Evolutionary conservation across 441 rosid species (phyloP).

Genomic region (Corymbia citriodora): DNA sequence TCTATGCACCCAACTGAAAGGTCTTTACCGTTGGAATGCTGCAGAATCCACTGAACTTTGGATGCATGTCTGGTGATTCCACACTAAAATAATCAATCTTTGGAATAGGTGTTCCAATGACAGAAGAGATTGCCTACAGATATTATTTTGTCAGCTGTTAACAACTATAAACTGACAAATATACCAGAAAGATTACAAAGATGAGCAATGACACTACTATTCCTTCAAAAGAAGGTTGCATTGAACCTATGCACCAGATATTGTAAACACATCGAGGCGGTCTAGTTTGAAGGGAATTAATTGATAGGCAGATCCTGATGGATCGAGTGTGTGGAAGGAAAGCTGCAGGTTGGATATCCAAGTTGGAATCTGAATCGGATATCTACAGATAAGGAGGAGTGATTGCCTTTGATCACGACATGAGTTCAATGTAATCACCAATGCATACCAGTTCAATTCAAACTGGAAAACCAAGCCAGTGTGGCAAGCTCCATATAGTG

Average conservation of each 20-base stretch:
- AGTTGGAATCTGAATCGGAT: no score
- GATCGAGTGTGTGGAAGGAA: neutral
- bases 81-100: no score
- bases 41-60: no score
- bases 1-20: no score
- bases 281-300: neutral
- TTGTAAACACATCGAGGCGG: neutral
- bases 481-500: neutral
- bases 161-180: no score
- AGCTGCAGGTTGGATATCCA: fast-evolving
- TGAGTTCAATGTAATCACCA: neutral
- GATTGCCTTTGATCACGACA: neutral
- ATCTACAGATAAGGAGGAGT: neutral
- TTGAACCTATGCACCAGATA: neutral
- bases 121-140: no score
- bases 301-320: neutral
- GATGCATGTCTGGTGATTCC: no score
- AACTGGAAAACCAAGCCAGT: neutral
- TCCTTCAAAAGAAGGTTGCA: fast-evolving
- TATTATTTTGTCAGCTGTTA: no score
- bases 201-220: neutral
- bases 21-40: no score
- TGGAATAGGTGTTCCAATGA: neutral
- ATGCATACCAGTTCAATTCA: no score
- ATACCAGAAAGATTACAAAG: neutral